Evolutionary conservation across 164 flowering plant species (phyloP).

Genomic region (Berberis thunbergii): DNA sequence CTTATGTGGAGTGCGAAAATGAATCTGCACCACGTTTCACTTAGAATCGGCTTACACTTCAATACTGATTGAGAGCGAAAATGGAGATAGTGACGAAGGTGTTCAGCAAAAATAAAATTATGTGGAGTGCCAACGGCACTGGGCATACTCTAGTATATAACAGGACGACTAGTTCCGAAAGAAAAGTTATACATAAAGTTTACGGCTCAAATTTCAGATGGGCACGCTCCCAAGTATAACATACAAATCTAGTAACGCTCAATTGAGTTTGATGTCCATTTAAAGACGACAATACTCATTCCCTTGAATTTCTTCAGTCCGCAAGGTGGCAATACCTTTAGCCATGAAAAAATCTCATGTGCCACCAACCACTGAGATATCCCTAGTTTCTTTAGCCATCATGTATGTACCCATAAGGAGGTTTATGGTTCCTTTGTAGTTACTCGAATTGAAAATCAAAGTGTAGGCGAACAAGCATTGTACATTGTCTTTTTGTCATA

Average conservation of each 20-base stretch:
- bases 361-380: slow-evolving; percentile 67
- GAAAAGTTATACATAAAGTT: too few species aligned
- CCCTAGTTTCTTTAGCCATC: slow-evolving; percentile 62
- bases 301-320: slow-evolving; percentile 60
- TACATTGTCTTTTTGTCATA: slow-evolving; percentile 48
- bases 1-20: too few species aligned
- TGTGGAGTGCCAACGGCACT: too few species aligned
- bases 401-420: slow-evolving; percentile 67
- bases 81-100: too few species aligned
- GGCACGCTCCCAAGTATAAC: too few species aligned
- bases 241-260: slow-evolving; percentile 58
- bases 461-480: slow-evolving; percentile 56
- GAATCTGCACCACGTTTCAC: too few species aligned
- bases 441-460: slow-evolving; percentile 52
- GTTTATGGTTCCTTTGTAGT: slow-evolving; percentile 48
- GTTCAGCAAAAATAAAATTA: too few species aligned
- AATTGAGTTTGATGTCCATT: slow-evolving; percentile 54
- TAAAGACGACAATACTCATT: slow-evolving; percentile 59
- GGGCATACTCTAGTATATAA: too few species aligned
- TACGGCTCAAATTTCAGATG: too few species aligned
- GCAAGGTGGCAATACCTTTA: slow-evolving; percentile 60
- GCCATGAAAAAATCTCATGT: slow-evolving; percentile 89
- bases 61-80: too few species aligned
- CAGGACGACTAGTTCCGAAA: too few species aligned
- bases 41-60: too few species aligned